Percentiles rank a stretch among this genome's conserved stretches.
These are phyloP conservation scores for Erodium maritimum DNA, from an alignment of 345 rosid species.

Conservation along the genomic window DNA sequence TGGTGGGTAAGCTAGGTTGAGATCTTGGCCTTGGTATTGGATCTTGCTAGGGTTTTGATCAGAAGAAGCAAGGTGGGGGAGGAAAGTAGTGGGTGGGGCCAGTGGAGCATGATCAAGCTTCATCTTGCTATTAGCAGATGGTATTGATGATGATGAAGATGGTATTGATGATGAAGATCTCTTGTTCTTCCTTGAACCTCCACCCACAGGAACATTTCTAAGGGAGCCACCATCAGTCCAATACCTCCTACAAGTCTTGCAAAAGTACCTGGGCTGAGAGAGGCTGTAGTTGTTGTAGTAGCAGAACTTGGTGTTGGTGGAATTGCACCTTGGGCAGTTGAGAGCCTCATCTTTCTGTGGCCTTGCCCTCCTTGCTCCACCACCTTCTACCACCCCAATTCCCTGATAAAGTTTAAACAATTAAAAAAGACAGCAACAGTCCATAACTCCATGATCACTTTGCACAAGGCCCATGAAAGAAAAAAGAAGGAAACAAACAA, in stretches of 20 bases:
- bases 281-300: conserved; percentile 98
- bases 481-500: no score
- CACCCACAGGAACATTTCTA: conserved; percentile 93
- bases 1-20: conserved; percentile 53
- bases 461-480: no score
- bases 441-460: not conserved
- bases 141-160: not conserved
- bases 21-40: conserved; percentile 55
- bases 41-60: conserved; percentile 29
- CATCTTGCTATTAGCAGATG: not conserved
- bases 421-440: not conserved
- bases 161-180: conserved; percentile 33
- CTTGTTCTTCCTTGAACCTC: conserved; percentile 95
- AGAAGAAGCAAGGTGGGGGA: conserved; percentile 47
- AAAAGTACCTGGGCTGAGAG: conserved; percentile 90
- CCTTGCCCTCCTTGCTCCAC: conserved; percentile 32
- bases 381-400: conserved; percentile 8
- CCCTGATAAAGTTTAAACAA: not conserved
- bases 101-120: conserved; percentile 22
- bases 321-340: conserved; percentile 96
- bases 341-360: conserved; percentile 67
- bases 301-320: conserved; percentile 91
- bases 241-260: conserved; percentile 95
- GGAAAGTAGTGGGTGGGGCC: conserved; percentile 29
- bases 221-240: conserved; percentile 99